phyloP scores from a whole-genome alignment of 1,139 yeast species.

The Zygosaccharomyces pseudobailii region DNA sequence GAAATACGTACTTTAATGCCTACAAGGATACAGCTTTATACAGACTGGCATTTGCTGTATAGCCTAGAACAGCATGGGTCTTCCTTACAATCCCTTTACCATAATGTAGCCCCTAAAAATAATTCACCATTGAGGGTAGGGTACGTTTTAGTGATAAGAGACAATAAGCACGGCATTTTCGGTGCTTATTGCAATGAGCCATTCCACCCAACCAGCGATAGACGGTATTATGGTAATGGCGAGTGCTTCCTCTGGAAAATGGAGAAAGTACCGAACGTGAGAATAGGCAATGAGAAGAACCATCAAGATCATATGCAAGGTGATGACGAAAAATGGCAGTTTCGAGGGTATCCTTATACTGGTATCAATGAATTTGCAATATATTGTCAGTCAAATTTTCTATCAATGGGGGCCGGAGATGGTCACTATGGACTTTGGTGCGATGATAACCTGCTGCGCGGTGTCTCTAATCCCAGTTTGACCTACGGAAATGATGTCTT shows the following conservation, averaged over 20 bases:
- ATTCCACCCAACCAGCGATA: constrained; percentile 62
- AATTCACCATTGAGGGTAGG: constrained; percentile 44
- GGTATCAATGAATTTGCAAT: constrained; percentile 84
- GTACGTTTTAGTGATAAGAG: constrained; percentile 65
- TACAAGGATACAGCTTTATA: constrained; percentile 67
- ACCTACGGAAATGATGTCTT: constrained; percentile 91
- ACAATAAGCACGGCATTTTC: constrained; percentile 57
- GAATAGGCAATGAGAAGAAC: constrained; percentile 4
- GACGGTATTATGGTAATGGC: constrained; percentile 85
- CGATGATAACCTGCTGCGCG: constrained; percentile 66
- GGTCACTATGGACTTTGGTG: constrained; percentile 94
- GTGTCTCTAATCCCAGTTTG: constrained; percentile 71
- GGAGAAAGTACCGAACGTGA: constrained; percentile 37
- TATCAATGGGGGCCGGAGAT: constrained; percentile 87
- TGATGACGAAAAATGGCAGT: constrained; percentile 39
- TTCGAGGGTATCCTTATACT: constrained; percentile 83
- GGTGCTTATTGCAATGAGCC: constrained; percentile 83
- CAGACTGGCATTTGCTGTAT: constrained; percentile 73
- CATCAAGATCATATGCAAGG: constrained; percentile 12
- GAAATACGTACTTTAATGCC: constrained; percentile 74
- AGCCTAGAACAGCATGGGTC: constrained; percentile 91
- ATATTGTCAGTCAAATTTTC: constrained; percentile 70
- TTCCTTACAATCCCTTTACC: constrained; percentile 70
- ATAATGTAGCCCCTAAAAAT: constrained; percentile 35
- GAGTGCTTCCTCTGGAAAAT: constrained; percentile 90